These are phyloP conservation scores for Fusarium piperis DNA, from an alignment of 2,329 filamentous ascomycete species.

Conservation along the genomic window DNA sequence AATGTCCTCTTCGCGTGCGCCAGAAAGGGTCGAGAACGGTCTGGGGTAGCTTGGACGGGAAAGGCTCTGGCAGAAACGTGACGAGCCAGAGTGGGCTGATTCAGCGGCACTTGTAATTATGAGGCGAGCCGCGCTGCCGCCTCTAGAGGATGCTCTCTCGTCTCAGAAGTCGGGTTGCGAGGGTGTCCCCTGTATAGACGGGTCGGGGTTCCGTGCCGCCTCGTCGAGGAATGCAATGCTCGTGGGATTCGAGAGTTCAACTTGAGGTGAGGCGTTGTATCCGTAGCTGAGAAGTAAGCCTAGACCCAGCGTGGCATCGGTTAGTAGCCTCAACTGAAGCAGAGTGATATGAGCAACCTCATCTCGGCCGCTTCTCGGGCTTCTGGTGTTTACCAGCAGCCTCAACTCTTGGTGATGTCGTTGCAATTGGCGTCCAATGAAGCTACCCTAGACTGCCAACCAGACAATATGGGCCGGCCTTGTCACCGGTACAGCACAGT, in stretches of 20 bases:
- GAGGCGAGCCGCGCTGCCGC: background rate
- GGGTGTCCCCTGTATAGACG: conserved; percentile 6
- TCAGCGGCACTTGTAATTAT: background rate
- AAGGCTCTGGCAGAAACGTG: background rate
- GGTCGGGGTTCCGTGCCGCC: background rate
- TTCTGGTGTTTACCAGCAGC: background rate
- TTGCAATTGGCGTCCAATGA: background rate
- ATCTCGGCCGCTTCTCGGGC: background rate
- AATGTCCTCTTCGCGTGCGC: background rate
- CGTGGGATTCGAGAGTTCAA: background rate
- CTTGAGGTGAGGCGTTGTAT: background rate
- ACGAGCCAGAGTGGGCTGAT: conserved; percentile 3
- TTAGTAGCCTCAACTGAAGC: background rate
- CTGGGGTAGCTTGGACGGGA: background rate
- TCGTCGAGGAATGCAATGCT: background rate
- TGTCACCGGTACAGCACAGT: too few relatives aligned
- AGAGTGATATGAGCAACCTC: background rate
- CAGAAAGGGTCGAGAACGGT: background rate
- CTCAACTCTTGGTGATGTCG: background rate
- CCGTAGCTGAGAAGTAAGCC: background rate
- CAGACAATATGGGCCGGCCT: too few relatives aligned
- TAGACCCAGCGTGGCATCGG: background rate
- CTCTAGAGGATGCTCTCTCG: background rate
- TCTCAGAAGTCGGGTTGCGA: conserved; percentile 4
- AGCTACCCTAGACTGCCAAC: conserved; percentile 20